Evolutionary conservation across 129 eudicot species (phyloP).

Genomic region (Ambrosia artemisiifolia): DNA sequence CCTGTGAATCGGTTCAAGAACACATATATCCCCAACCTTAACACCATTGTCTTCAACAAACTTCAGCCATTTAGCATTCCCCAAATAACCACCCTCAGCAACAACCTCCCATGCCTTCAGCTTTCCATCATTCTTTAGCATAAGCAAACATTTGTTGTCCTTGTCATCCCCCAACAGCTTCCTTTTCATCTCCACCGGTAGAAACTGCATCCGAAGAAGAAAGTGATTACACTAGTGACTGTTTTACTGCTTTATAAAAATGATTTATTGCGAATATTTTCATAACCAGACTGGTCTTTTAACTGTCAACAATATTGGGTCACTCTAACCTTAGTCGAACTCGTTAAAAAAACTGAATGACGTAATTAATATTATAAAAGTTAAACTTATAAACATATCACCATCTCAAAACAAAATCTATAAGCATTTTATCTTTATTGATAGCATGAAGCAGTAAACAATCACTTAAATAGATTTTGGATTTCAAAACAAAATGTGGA

Average conservation of each 20-base stretch:
- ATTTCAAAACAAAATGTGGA: too few relatives aligned
- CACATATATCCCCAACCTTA: constrained; percentile 15
- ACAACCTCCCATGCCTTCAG: constrained; percentile 15
- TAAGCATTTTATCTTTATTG: too few relatives aligned
- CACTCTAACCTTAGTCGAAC: too few relatives aligned
- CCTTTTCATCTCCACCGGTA: constrained; percentile 1
- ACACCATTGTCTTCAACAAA: constrained; percentile 31
- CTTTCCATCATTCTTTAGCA: not conserved
- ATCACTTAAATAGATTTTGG: too few relatives aligned
- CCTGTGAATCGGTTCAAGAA: constrained; percentile 19
- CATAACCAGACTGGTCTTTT: too few relatives aligned
- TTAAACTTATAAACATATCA: too few relatives aligned
- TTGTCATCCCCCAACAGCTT: not conserved
- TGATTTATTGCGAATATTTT: too few relatives aligned
- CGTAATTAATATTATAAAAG: too few relatives aligned
- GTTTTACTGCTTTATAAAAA: not conserved
- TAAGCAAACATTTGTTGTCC: constrained; percentile 16
- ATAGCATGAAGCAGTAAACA: too few relatives aligned
- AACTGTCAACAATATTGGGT: too few relatives aligned
- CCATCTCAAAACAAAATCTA: too few relatives aligned
- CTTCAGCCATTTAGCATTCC: constrained; percentile 14
- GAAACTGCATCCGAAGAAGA: not conserved
- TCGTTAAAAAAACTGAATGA: too few relatives aligned
- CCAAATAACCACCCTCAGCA: not conserved
- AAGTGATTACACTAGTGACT: not conserved